Evolutionary conservation across 1,284 basidiomycete genomes (phyloP).

Genomic region (Pseudozyma thailandica): DNA sequence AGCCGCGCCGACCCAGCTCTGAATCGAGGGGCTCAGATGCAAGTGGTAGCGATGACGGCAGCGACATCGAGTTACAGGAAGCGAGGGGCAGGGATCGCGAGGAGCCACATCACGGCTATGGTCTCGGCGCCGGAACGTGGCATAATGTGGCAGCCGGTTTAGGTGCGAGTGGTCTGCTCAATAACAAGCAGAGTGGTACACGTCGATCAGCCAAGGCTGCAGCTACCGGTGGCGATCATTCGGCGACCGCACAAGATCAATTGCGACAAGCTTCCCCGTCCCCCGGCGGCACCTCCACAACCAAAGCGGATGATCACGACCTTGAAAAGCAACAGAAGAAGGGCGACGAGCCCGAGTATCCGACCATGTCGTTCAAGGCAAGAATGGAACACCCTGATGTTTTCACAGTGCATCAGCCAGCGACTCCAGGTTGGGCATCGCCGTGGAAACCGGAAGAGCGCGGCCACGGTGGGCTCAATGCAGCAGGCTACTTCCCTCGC

Average conservation of each 20-base stretch:
- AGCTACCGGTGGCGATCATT: neutral
- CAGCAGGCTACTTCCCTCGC: conserved; percentile 53
- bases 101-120: conserved; percentile 29
- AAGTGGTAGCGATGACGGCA: conserved; percentile 25
- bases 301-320: conserved; percentile 28
- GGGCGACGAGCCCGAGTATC: conserved; percentile 32
- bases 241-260: conserved; percentile 12
- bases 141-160: conserved; percentile 37
- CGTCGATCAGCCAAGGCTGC: conserved; percentile 10
- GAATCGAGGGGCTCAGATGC: conserved; percentile 27
- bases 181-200: conserved; percentile 19
- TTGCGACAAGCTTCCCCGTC: conserved; percentile 35
- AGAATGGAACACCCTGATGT: conserved; percentile 45
- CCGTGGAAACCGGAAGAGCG: conserved; percentile 61
- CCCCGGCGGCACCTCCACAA: conserved; percentile 38
- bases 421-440: conserved; percentile 61
- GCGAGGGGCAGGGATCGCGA: conserved; percentile 14
- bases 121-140: conserved; percentile 28
- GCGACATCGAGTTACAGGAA: conserved; percentile 45
- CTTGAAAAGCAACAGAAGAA: conserved; percentile 33
- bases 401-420: conserved; percentile 60
- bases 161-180: conserved; percentile 47
- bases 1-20: conserved; percentile 21
- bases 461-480: conserved; percentile 36
- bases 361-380: conserved; percentile 47